These are phyloP conservation scores for Vitis labrusca DNA, from an alignment of 164 flowering plant genomes.

Conservation along the genomic window DNA sequence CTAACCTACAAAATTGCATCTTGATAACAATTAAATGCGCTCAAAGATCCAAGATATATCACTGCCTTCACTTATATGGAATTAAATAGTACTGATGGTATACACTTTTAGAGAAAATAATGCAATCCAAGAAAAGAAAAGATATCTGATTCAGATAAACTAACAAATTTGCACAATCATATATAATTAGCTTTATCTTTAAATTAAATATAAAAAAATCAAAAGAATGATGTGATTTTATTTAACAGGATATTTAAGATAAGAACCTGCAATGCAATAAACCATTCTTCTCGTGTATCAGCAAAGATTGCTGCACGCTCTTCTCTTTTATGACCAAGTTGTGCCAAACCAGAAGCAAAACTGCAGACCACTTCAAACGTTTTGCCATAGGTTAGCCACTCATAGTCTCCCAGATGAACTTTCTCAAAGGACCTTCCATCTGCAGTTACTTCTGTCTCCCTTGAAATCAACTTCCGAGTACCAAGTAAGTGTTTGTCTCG, in stretches of 20 bases:
- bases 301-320: constrained; percentile 96
- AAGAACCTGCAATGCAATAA: constrained; percentile 85
- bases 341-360: constrained; percentile 82
- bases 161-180: no score
- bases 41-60: background rate
- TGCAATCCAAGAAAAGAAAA: no score
- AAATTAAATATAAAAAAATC: background rate
- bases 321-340: constrained; percentile 67
- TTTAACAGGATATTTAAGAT: constrained; percentile 6
- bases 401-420: constrained; percentile 88
- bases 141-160: no score
- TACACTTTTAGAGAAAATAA: no score
- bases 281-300: constrained; percentile 94
- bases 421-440: constrained; percentile 93
- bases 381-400: constrained; percentile 75
- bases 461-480: constrained; percentile 61
- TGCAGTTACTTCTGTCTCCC: constrained; percentile 49
- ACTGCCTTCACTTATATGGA: no score
- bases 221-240: background rate
- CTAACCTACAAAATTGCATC: no score
- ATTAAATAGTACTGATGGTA: no score
- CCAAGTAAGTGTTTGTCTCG: constrained; percentile 58
- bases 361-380: constrained; percentile 67
- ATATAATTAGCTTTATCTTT: background rate
- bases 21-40: no score